phyloP scores from a whole-genome alignment of 2,329 filamentous ascomycete species.

The Pyrenophora teres region DNA sequence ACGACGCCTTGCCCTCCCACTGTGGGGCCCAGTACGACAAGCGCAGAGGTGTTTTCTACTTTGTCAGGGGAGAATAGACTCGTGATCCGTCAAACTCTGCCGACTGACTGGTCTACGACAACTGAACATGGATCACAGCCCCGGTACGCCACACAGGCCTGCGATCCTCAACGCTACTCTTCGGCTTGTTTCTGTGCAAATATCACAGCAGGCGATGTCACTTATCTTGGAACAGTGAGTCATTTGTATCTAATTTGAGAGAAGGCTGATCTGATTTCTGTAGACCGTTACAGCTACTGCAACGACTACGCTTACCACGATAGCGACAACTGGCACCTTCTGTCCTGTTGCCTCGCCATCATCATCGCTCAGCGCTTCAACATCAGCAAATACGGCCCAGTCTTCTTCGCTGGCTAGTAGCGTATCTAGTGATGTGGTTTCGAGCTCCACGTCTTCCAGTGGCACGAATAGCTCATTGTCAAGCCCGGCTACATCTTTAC shows the following conservation, averaged over 20 bases:
- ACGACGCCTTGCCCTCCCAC: slow-evolving; percentile 13
- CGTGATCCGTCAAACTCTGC: slow-evolving; percentile 13
- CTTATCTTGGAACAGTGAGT: slow-evolving; percentile 30
- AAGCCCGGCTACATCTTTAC: not conserved
- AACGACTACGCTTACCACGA: slow-evolving; percentile 17
- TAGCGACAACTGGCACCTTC: slow-evolving; percentile 13
- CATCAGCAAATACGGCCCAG: not conserved
- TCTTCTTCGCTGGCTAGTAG: slow-evolving; percentile 4
- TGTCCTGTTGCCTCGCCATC: slow-evolving; percentile 2
- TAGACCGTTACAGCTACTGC: slow-evolving; percentile 22
- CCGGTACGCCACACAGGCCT: slow-evolving; percentile 26
- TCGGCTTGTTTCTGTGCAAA: slow-evolving; percentile 37
- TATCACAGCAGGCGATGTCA: slow-evolving; percentile 20
- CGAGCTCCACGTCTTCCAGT: not conserved
- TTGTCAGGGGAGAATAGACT: not conserved
- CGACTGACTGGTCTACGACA: slow-evolving; percentile 15
- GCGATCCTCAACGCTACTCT: slow-evolving; percentile 22
- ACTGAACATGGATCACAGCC: slow-evolving; percentile 30
- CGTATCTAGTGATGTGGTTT: not conserved
- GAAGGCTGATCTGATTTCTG: slow-evolving; percentile 5
- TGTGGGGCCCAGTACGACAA: slow-evolving; percentile 1
- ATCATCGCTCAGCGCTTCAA: not conserved
- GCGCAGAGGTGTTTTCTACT: not conserved
- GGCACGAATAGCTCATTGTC: slow-evolving; percentile 1
- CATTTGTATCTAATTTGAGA: too few species aligned